A percentile compares a stretch with the other conserved stretches of the same genome.
Evolutionary conservation across 768 basidiomycete genomes (phyloP).

Genomic region (Boletus vermiculosoides): DNA sequence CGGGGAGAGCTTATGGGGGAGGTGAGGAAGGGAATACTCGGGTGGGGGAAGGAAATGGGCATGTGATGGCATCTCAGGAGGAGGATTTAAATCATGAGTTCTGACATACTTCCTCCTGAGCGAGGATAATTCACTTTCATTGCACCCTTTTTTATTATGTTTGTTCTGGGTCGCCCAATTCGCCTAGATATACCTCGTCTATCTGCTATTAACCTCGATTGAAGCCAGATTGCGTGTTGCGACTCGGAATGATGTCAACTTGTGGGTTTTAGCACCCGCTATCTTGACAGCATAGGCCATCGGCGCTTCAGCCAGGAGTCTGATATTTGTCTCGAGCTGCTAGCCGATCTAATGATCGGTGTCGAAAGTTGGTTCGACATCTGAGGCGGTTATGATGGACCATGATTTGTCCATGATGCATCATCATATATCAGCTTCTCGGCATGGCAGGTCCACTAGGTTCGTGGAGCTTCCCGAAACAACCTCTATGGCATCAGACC

Average conservation of each 20-base stretch:
- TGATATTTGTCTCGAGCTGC: not conserved
- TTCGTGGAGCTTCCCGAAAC: too few relatives aligned
- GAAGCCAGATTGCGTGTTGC: not conserved
- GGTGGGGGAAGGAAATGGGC: slow-evolving; percentile 16
- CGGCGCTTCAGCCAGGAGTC: too few relatives aligned
- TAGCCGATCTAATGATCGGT: not conserved
- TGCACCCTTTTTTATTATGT: slow-evolving; percentile 12
- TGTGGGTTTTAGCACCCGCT: not conserved
- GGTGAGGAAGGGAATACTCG: slow-evolving; percentile 15
- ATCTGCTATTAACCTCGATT: not conserved
- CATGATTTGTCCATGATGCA: too few relatives aligned
- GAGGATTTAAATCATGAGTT: slow-evolving; percentile 69
- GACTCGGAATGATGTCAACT: not conserved
- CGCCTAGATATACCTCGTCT: not conserved
- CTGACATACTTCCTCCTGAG: slow-evolving; percentile 29
- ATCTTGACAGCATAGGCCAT: too few relatives aligned
- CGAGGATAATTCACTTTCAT: not conserved
- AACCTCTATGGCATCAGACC: too few relatives aligned
- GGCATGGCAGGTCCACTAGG: too few relatives aligned
- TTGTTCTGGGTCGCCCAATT: not conserved
- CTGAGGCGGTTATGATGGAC: too few relatives aligned
- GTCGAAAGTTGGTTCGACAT: not conserved
- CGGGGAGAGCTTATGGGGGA: slow-evolving; percentile 60
- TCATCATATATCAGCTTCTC: too few relatives aligned
- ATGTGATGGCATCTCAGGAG: slow-evolving; percentile 32